Conservation (phyloP, 2,329 filamentous ascomycete genomes). For the Penicillium sp. region DNA sequence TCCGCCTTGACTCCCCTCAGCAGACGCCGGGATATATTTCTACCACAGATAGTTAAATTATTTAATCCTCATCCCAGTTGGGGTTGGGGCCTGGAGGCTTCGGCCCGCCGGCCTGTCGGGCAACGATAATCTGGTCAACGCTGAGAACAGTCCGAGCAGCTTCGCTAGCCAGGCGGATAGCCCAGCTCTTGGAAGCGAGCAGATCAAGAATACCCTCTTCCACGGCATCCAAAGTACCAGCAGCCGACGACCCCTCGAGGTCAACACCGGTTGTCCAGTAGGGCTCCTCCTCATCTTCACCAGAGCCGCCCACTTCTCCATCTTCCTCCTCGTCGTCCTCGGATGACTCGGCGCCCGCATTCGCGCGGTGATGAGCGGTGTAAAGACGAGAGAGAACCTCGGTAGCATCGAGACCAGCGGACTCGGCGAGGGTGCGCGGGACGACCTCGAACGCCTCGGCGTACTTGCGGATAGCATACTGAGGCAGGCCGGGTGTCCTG, state of each 20-base stretch:
- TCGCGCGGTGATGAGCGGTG: slow-evolving; percentile 76
- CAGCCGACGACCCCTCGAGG: slow-evolving; percentile 82
- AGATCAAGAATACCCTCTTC: slow-evolving; percentile 91
- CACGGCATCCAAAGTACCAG: slow-evolving; percentile 82
- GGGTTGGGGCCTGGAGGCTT: slow-evolving; percentile 96
- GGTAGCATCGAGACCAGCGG: slow-evolving; percentile 94
- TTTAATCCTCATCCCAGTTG: slow-evolving; percentile 70
- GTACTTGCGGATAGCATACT: slow-evolving; percentile 97
- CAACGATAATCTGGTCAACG: slow-evolving; percentile 98
- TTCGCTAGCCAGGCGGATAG: slow-evolving; percentile 95
- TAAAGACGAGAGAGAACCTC: slow-evolving; percentile 92
- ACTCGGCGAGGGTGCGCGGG: slow-evolving; percentile 90
- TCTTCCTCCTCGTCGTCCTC: slow-evolving; percentile 19
- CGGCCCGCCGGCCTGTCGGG: slow-evolving; percentile 93
- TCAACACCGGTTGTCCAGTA: slow-evolving; percentile 93
- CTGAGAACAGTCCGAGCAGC: slow-evolving; percentile 91
- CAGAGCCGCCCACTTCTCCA: slow-evolving; percentile 37
- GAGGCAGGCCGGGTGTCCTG: slow-evolving; percentile 87
- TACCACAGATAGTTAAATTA: slow-evolving; percentile 19
- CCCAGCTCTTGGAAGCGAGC: slow-evolving; percentile 91
- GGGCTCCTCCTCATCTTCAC: slow-evolving; percentile 67
- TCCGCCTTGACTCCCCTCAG: not conserved
- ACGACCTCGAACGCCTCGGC: slow-evolving; percentile 98
- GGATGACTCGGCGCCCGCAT: slow-evolving; percentile 29
- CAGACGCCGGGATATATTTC: not conserved